Conservation (phyloP, 768 basidiomycete species). For the Xanthoconium purpureum region DNA sequence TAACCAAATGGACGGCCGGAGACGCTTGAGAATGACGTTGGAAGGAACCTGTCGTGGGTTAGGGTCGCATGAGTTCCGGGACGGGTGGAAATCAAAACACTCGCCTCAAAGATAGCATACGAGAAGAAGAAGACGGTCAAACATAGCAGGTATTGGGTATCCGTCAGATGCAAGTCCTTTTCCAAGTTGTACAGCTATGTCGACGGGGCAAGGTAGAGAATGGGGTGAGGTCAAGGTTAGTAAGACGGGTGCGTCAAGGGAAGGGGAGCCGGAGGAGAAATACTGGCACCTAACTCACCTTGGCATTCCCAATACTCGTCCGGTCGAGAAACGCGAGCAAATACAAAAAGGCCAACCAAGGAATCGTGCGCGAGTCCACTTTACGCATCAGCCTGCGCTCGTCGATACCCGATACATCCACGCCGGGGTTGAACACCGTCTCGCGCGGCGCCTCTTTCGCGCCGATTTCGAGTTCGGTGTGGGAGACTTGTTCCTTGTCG, state of each 20-base stretch:
- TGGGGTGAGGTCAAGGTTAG: too few species aligned
- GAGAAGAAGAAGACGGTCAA: slow-evolving; percentile 62
- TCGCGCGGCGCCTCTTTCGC: background rate
- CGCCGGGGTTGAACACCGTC: slow-evolving; percentile 37
- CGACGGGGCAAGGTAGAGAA: background rate
- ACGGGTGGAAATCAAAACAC: background rate
- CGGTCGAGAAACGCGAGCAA: slow-evolving; percentile 69
- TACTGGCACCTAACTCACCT: slow-evolving; percentile 2
- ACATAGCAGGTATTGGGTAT: slow-evolving; percentile 62
- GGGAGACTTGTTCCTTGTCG: slow-evolving; percentile 1
- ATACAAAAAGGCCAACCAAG: slow-evolving; percentile 75
- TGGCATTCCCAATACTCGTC: slow-evolving; percentile 50
- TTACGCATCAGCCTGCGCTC: slow-evolving; percentile 70
- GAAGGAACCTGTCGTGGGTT: slow-evolving; percentile 50
- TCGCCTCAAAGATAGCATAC: slow-evolving; percentile 69
- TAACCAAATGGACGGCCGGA: slow-evolving; percentile 76
- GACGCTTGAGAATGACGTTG: slow-evolving; percentile 67
- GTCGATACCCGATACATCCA: slow-evolving; percentile 61
- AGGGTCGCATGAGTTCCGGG: background rate
- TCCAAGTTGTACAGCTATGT: slow-evolving; percentile 63
- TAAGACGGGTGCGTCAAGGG: too few species aligned
- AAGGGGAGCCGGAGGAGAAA: too few species aligned
- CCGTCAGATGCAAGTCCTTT: slow-evolving; percentile 53
- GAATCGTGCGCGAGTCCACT: slow-evolving; percentile 62
- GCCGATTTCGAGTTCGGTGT: background rate